Evolutionary conservation across 1,284 basidiomycete genomes (phyloP), one percentile per base, ranked within the genome.

Genomic region (Tilletia caries): DNA sequence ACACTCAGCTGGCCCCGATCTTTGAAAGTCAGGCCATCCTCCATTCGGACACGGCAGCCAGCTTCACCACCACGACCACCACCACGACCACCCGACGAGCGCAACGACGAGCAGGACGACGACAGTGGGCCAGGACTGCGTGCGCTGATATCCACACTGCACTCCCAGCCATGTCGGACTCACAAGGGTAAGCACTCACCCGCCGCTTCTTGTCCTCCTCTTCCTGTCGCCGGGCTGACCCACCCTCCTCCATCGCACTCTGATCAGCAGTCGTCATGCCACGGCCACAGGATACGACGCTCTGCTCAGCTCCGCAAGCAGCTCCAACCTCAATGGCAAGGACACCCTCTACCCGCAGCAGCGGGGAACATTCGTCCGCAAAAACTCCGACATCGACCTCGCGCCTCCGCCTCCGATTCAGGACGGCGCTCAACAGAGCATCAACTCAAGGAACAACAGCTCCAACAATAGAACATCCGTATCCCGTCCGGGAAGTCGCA

Each of bases 341-440:
- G 37, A 41, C 37, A 41, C 37, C 37, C 37, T 41, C 37, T 10
- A 41, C 37, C 58, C 27, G 29, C 58, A 62, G 20, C 58, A 15
- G 32, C 58, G 23, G 58, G 15, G 32, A 34, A 27, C 6, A 23
- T 32, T 27, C 54, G 27, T 10, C 23, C 27, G 10, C 25, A 6
- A 20, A 27, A 62, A 34, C 58, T 62, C 58, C 58, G 33, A 33
- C 23, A 29, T 34, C 58, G 58, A 62, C 18, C 32, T 62, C 32
- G 29, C 58, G 29, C 58, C 58, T 18, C 58, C 58, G 1, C 58
- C 58, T n/a, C 58, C 58, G 15, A 62, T 62, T 34, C 58, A 50
- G 20, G 48, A 50, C 48, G 23, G 48, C 13, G 12, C 8, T 8
- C 18, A 8, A 18, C 37, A 41, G 37, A 41, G 15, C 37, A 25